These are phyloP conservation scores for Malassezia sp. DNA, from an alignment of 1,284 basidiomycete genomes.

Conservation along the genomic window DNA sequence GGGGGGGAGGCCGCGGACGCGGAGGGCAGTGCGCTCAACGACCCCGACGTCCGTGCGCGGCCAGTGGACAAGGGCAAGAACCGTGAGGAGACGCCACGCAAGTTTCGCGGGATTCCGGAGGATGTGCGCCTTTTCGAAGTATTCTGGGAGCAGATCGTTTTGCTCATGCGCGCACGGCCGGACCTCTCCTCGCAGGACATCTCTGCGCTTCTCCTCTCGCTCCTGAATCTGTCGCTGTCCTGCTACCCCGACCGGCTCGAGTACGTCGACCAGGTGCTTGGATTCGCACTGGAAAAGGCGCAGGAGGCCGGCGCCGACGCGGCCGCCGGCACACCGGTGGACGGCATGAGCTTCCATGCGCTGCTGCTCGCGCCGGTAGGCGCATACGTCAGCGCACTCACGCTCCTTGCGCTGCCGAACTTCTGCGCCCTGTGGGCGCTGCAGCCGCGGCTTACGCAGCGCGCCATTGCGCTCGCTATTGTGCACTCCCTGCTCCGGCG, in stretches of 20 bases:
- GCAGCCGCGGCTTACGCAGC: slow-evolving; percentile 37
- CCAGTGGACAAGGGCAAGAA: slow-evolving; percentile 9
- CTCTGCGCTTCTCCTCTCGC: slow-evolving; percentile 39
- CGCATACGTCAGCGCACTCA: slow-evolving; percentile 36
- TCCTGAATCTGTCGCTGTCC: slow-evolving; percentile 39
- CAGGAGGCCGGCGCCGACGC: slow-evolving; percentile 15
- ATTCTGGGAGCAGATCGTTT: slow-evolving; percentile 45
- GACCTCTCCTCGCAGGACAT: slow-evolving; percentile 43
- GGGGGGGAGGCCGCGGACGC: too few species aligned
- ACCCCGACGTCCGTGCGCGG: not conserved
- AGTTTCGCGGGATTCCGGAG: slow-evolving; percentile 44
- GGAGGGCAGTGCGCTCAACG: too few species aligned
- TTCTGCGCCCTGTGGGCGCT: slow-evolving; percentile 32
- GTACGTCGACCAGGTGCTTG: slow-evolving; percentile 45
- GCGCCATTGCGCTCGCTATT: slow-evolving; percentile 40
- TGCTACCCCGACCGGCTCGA: slow-evolving; percentile 46
- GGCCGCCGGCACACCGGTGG: slow-evolving; percentile 28
- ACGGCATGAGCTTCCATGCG: slow-evolving; percentile 31
- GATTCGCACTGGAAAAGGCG: slow-evolving; percentile 33
- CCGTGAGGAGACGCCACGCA: slow-evolving; percentile 19
- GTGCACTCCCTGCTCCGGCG: slow-evolving; percentile 39
- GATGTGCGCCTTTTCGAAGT: slow-evolving; percentile 45
- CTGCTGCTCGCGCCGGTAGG: slow-evolving; percentile 41
- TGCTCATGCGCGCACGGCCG: slow-evolving; percentile 42
- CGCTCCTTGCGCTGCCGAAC: slow-evolving; percentile 38